Evolutionary conservation across 2,329 filamentous ascomycete genomes (phyloP).

Genomic region (Pseudocercospora cruenta): DNA sequence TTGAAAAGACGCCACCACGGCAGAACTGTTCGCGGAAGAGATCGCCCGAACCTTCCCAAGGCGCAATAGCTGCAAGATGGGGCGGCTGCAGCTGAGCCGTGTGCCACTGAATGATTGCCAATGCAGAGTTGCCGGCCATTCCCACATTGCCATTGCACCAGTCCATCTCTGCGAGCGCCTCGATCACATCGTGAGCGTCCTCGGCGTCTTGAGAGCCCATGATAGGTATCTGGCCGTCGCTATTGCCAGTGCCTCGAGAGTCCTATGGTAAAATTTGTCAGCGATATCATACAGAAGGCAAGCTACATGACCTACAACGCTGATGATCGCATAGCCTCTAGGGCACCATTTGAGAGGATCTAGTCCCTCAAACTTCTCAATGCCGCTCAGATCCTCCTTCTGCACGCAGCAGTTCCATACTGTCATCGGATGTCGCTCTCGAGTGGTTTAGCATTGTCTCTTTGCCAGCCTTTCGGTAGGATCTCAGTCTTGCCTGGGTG

Average conservation of each 20-base stretch:
- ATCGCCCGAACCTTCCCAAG: constrained; percentile 52
- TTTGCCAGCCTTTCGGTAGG: constrained; percentile 44
- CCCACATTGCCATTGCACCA: constrained; percentile 53
- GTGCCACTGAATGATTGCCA: constrained; percentile 47
- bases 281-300: not conserved
- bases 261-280: constrained; percentile 21
- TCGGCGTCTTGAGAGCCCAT: constrained; percentile 50
- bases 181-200: constrained; percentile 52
- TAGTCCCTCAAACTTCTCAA: constrained; percentile 50
- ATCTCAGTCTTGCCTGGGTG: constrained; percentile 46
- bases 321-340: constrained; percentile 41
- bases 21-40: constrained; percentile 53
- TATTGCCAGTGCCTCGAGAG: constrained; percentile 35
- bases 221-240: constrained; percentile 43
- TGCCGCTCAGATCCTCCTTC: constrained; percentile 29
- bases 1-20: constrained; percentile 46
- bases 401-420: constrained; percentile 46
- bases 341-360: constrained; percentile 44
- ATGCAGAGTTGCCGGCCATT: constrained; percentile 49
- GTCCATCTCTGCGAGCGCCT: constrained; percentile 44
- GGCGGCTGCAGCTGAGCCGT: constrained; percentile 49
- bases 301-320: constrained; percentile 14
- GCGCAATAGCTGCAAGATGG: constrained; percentile 48
- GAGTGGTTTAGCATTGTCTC: constrained; percentile 42
- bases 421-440: constrained; percentile 46